Conservation (phyloP, 1,284 basidiomycete genomes). For the Chondrostereum purpureum region DNA sequence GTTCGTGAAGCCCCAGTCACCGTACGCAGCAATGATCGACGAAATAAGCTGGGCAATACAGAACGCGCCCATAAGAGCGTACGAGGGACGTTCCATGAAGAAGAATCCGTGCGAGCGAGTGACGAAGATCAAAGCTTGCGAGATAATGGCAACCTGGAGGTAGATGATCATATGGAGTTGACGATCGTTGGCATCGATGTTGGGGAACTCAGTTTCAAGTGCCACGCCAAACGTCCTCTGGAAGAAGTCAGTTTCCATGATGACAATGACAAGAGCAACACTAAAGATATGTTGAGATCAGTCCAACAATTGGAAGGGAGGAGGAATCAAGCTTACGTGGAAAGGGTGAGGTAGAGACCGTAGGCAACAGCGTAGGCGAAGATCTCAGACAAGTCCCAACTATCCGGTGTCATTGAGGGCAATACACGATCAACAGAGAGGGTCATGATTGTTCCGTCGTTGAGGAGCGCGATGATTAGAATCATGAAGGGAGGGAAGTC, state of each 20-base stretch:
- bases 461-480: constrained; percentile 92
- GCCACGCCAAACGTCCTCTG: constrained; percentile 77
- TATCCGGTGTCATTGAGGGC: constrained; percentile 86
- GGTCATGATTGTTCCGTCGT: constrained; percentile 99
- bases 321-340: constrained; percentile 59
- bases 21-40: constrained; percentile 92
- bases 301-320: constrained; percentile 3
- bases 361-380: constrained; percentile 94
- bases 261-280: constrained; percentile 76
- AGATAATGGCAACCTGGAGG: constrained; percentile 95
- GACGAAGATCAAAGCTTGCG: constrained; percentile 95
- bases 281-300: constrained; percentile 34
- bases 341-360: constrained; percentile 87
- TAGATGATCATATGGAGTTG: constrained; percentile 79
- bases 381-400: constrained; percentile 95
- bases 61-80: constrained; percentile 87
- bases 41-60: constrained; percentile 89
- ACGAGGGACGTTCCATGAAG: constrained; percentile 96
- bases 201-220: constrained; percentile 40
- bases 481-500: constrained; percentile 99
- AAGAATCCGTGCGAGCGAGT: constrained; percentile 96
- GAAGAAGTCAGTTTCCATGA: constrained; percentile 89
- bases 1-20: constrained; percentile 85
- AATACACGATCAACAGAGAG: constrained; percentile 95
- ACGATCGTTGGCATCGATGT: constrained; percentile 60